phyloP scores from a whole-genome alignment of 257 asterid species.

The Agastache rugosa region DNA sequence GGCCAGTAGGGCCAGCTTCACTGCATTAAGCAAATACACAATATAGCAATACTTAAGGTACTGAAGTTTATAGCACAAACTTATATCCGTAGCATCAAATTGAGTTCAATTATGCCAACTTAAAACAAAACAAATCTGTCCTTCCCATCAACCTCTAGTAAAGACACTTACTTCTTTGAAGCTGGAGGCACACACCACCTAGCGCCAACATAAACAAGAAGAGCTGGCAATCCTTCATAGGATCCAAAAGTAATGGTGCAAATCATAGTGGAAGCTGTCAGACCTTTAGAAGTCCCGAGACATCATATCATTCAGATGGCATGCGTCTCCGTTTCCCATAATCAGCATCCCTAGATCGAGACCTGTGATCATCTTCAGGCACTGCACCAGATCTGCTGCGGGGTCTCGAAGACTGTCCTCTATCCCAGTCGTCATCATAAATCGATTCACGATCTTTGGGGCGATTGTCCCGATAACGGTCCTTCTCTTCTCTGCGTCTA shows the following conservation, averaged over 20 bases:
- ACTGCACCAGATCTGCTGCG: constrained; percentile 40
- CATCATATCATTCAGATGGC: constrained; percentile 47
- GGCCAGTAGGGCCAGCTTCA: constrained; percentile 38
- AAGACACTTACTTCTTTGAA: constrained; percentile 67
- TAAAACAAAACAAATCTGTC: constrained; percentile 45
- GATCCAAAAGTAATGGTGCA: constrained; percentile 33
- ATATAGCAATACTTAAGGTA: constrained; percentile 40
- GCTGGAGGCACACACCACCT: constrained; percentile 42
- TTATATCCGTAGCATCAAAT: constrained; percentile 46
- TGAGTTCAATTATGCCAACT: constrained; percentile 41
- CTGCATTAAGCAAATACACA: constrained; percentile 48
- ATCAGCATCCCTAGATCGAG: constrained; percentile 55
- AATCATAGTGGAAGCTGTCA: constrained; percentile 29
- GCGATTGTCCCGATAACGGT: constrained; percentile 44
- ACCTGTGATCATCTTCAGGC: constrained; percentile 44
- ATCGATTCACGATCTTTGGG: constrained; percentile 42
- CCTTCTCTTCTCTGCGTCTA: constrained; percentile 46
- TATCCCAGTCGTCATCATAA: constrained; percentile 48
- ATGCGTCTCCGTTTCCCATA: constrained; percentile 48
- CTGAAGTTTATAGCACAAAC: constrained; percentile 44
- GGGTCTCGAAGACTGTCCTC: constrained; percentile 47
- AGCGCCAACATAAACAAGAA: constrained; percentile 46
- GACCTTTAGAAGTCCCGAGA: constrained; percentile 2
- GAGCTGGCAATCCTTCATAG: constrained; percentile 37
- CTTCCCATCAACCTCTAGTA: constrained; percentile 48